Evolutionary conservation across 371 early-diverging fungal species (phyloP), one percentile per base, ranked within the genome.

Genomic region (Haplosporangium sp.): DNA sequence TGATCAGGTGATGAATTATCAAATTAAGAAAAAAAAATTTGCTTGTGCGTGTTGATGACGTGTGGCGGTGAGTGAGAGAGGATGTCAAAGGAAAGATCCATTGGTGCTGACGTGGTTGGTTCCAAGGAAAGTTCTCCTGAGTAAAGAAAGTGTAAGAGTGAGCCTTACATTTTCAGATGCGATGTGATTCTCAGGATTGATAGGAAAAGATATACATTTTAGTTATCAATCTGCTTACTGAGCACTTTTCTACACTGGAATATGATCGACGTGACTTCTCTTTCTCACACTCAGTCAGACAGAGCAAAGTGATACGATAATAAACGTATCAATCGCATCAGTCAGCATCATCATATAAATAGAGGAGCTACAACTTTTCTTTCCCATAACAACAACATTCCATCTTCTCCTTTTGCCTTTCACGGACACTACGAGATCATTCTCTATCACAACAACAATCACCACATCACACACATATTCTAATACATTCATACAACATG

Each of bases 401-500:
- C 15, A 44, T 20, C 35, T 64, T 39, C 15, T 38, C 37, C 50
- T 27, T 13, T 55, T 19, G 5, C 48, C 38, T 47, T 59, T 8
- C n/a, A 17, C 50, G 27, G n/a, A 39, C 13, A 20, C 48, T 48
- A 17, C 48, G 48, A 48, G 48, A 13, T 48, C n/a, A n/a, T 15
- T 17, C 48, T 48, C n/a, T 48, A 5, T 48, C 48, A 48, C 17
- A 48, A 48, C 45, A 13, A 19, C 42, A 38, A 55, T 56, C 40
- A 4, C 40, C n/a, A 63, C 62, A 45, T 4, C 50, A 35, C 53
- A 38, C 60, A 48, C 35, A 42, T 60, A 44, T 34, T 37, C 34
- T 40, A 63, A 55, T 39, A 63, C 17, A 67, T 39, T 64, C 48
- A 59, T n/a, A 56, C 64, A 79, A 56, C 62, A 79, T 79, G 79